A percentile compares a stretch with the other conserved stretches of the same genome.
Conservation (phyloP, 768 basidiomycete genomes). For the Boletus pseudopeckii region DNA sequence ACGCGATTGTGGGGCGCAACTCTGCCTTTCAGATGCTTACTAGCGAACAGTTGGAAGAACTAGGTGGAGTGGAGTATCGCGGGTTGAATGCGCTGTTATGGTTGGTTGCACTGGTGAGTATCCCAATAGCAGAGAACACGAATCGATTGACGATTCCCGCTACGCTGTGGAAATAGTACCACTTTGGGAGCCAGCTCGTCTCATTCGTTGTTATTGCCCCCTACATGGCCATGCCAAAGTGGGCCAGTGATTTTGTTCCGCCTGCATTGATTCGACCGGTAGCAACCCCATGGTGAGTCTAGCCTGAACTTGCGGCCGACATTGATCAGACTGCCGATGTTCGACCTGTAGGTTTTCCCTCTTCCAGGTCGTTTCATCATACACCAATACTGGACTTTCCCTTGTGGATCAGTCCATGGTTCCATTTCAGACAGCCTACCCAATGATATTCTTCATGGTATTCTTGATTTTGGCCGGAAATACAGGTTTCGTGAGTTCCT, state of each 20-base stretch:
- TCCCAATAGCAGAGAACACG: background rate
- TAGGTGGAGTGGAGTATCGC: constrained; percentile 92
- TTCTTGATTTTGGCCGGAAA: constrained; percentile 88
- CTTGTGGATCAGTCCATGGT: constrained; percentile 89
- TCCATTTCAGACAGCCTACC: constrained; percentile 84
- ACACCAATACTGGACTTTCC: constrained; percentile 86
- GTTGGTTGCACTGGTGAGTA: constrained; percentile 70
- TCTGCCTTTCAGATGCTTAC: constrained; percentile 68
- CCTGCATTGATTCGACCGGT: constrained; percentile 56
- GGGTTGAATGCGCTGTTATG: constrained; percentile 78
- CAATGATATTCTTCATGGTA: constrained; percentile 69
- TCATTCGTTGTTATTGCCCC: constrained; percentile 75
- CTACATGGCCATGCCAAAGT: constrained; percentile 63
- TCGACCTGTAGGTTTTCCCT: constrained; percentile 62
- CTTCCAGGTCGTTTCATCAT: constrained; percentile 84
- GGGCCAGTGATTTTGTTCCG: constrained; percentile 57
- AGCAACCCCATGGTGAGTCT: constrained; percentile 59
- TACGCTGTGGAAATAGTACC: constrained; percentile 55
- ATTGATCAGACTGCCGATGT: background rate
- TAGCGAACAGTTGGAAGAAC: constrained; percentile 81
- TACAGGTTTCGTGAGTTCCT: constrained; percentile 80
- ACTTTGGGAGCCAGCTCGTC: constrained; percentile 64
- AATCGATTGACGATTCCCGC: background rate
- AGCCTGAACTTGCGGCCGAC: background rate
- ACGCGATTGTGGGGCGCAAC: constrained; percentile 81